A percentile compares a stretch with the other conserved stretches of the same genome.
phyloP scores from a whole-genome alignment of 176 grass and related monocot species.

The Panicum miliaceum region DNA sequence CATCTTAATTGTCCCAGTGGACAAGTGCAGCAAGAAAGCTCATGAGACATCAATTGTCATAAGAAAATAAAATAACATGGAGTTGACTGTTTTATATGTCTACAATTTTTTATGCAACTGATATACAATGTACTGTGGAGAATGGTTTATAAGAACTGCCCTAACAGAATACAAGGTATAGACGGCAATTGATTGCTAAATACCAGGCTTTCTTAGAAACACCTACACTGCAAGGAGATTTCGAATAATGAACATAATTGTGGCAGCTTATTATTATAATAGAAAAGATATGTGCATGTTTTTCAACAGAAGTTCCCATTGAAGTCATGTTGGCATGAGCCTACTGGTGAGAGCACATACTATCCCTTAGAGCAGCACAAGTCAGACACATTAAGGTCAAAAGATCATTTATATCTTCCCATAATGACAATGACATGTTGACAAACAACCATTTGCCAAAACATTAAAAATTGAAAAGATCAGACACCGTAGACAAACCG shows the following conservation, averaged over 20 bases:
- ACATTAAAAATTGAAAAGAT: constrained; percentile 25
- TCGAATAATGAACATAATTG: not conserved
- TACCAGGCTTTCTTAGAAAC: not conserved
- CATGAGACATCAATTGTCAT: not conserved
- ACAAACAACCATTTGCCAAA: constrained; percentile 14
- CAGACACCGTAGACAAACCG: not conserved
- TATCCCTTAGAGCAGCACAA: not conserved
- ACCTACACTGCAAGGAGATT: not conserved
- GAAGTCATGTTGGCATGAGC: constrained; percentile 10
- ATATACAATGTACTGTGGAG: not conserved
- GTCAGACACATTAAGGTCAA: not conserved
- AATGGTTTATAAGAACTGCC: not conserved
- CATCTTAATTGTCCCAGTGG: not conserved
- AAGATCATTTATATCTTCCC: constrained; percentile 17
- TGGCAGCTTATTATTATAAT: not conserved
- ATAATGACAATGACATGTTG: constrained; percentile 24
- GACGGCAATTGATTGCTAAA: not conserved
- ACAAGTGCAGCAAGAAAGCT: not conserved
- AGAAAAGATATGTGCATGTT: constrained; percentile 1
- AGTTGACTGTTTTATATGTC: not conserved
- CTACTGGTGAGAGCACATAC: not conserved
- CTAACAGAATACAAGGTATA: not conserved
- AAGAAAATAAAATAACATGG: not conserved
- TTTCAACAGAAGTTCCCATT: constrained; percentile 29
- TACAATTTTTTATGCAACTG: not conserved